phyloP scores from a whole-genome alignment of 192 early-diverging fungal species.

The Radiomyces spectabilis region DNA sequence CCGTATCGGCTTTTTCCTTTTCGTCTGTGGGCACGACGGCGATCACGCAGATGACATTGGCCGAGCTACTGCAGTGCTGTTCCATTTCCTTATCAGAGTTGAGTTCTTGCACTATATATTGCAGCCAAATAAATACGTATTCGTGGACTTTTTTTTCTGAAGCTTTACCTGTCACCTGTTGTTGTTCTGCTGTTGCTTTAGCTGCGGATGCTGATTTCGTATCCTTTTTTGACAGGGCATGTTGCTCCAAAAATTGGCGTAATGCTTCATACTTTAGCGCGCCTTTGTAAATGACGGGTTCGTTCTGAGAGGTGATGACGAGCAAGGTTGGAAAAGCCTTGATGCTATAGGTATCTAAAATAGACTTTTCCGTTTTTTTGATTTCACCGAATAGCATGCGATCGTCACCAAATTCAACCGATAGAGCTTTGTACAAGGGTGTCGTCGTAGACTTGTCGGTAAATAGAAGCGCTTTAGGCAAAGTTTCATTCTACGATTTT shows the following conservation, averaged over 20 bases:
- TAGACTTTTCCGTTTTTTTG: constrained; percentile 36
- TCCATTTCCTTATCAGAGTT: constrained; percentile 26
- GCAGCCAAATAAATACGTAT: not conserved
- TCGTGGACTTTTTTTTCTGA: constrained; percentile 1
- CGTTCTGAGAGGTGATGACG: constrained; percentile 47
- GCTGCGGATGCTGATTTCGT: not conserved
- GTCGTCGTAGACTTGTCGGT: constrained; percentile 71
- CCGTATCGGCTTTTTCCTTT: constrained; percentile 30
- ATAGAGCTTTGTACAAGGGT: constrained; percentile 81
- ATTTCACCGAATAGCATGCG: constrained; percentile 71
- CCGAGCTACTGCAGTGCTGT: constrained; percentile 26
- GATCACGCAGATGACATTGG: constrained; percentile 33
- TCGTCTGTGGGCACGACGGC: constrained; percentile 34
- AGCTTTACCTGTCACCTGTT: constrained; percentile 4
- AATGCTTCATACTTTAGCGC: constrained; percentile 58
- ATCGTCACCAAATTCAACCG: constrained; percentile 57
- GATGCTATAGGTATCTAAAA: constrained; percentile 51
- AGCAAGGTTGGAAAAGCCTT: constrained; percentile 59
- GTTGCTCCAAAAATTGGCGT: constrained; percentile 53
- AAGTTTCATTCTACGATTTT: constrained; percentile 33
- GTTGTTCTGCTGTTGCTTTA: not conserved
- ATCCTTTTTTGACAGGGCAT: constrained; percentile 33
- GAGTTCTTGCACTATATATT: constrained; percentile 27
- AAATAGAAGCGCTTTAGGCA: constrained; percentile 72
- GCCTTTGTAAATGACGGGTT: constrained; percentile 49